These are phyloP conservation scores for Leucosporidium scottii DNA, from an alignment of 768 basidiomycete genomes.

Conservation along the genomic window DNA sequence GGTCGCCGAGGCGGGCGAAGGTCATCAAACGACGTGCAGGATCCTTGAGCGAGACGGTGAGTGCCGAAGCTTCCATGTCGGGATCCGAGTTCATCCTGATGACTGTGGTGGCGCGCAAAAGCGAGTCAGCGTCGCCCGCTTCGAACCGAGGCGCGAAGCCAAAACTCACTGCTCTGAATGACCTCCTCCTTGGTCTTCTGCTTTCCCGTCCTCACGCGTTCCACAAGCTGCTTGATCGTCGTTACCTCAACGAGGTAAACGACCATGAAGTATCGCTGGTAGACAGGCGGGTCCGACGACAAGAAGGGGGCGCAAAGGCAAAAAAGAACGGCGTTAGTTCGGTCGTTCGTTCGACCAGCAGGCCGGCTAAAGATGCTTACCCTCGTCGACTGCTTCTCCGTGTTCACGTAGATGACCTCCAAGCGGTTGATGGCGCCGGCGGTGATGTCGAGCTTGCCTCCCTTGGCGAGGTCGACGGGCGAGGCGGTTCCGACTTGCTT, in stretches of 20 bases:
- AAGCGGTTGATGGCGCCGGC: slow-evolving; percentile 13
- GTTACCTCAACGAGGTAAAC: slow-evolving; percentile 78
- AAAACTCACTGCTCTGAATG: slow-evolving; percentile 56
- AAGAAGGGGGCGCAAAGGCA: slow-evolving; percentile 1
- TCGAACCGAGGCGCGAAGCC: neutral
- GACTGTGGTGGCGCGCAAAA: slow-evolving; percentile 7
- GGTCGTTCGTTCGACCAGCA: too few species aligned
- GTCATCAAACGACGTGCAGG: slow-evolving; percentile 56
- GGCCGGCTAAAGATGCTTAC: too few species aligned
- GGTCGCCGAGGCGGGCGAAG: neutral
- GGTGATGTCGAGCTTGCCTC: neutral
- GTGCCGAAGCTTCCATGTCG: slow-evolving; percentile 81
- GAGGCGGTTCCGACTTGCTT: slow-evolving; percentile 91
- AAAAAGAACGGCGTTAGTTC: neutral
- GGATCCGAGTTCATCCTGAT: slow-evolving; percentile 52
- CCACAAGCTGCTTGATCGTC: slow-evolving; percentile 61
- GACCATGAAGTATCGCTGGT: slow-evolving; percentile 75
- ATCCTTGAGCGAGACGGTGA: slow-evolving; percentile 86
- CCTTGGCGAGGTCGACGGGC: slow-evolving; percentile 46
- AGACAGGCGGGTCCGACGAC: neutral
- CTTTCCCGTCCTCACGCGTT: slow-evolving; percentile 61
- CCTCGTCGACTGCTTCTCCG: slow-evolving; percentile 34
- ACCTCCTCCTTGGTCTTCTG: slow-evolving; percentile 60
- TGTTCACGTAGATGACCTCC: slow-evolving; percentile 39
- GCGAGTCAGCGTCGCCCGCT: neutral